Base-by-base conservation (phyloP, 495 filamentous ascomycete genomes). In the Aspergillus indologenus region DNA sequence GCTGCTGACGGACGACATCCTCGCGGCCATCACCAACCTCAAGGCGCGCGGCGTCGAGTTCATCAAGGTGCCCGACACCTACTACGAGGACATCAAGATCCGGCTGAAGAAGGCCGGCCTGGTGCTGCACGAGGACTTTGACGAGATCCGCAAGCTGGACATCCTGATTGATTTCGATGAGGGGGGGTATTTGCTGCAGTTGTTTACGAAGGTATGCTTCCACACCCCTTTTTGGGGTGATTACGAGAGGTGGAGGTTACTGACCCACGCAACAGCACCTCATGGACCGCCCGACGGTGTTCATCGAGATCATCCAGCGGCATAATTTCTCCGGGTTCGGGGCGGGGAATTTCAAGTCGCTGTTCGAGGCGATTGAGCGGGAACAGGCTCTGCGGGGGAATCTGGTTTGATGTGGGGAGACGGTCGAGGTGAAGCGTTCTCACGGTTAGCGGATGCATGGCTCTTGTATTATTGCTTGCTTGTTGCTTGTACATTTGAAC, bases 131-230 rank as follows among this genome's bases (percentile, higher is more conserved):
- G 90, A 96, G 74, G 87, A 92, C 56, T 86, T 93, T 58, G 87
- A 89, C 15, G 83, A 77, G 3, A 77, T 96, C 53, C 79, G 86
- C 72, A 75, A 75, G 20, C 70, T 95, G 61, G 87, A 91, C 68
- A 94, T 96, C 62, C 64, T 97, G 60, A 90, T 96, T 64, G 91
- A 96, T 71, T 96, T 96, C 62, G 92, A 96, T 65, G 89, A 95
- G 80, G 81, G 80, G 18, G 92, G 92, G 0, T 96, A 96, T 71
- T 70, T 96, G 34, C 68, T 93, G 45, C 90, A 92, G 74, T 74
- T 96, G 14, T 96, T 96, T 67, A 96, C 91, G 14, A 92, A 92
- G 74, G 76, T 80, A 72, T 63, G 72, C 66, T n/a, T n/a, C n/a
- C n/a, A n/a, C 20, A 18, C 44, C 19, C 43, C 22, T 20, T 24